These are phyloP conservation scores for Pichia sp. DNA, from an alignment of 1,139 yeast species.

Conservation along the genomic window DNA sequence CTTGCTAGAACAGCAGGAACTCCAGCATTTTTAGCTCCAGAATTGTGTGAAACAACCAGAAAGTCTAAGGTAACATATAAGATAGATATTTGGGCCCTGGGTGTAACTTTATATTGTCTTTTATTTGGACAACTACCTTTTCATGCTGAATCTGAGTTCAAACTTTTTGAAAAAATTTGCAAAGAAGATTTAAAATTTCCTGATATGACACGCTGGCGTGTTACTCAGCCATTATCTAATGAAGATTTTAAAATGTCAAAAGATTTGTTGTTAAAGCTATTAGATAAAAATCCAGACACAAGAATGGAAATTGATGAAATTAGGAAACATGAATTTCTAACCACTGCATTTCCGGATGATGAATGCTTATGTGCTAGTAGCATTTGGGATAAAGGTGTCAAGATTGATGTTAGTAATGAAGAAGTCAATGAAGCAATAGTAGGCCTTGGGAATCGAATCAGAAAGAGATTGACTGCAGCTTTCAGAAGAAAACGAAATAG, in stretches of 20 bases:
- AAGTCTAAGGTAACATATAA: slow-evolving; percentile 50
- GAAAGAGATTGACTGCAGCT: slow-evolving; percentile 53
- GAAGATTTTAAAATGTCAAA: slow-evolving; percentile 55
- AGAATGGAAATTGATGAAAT: slow-evolving; percentile 70
- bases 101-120: slow-evolving; percentile 85
- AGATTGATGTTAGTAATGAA: slow-evolving; percentile 55
- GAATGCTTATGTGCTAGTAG: slow-evolving; percentile 23
- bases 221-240: slow-evolving; percentile 28
- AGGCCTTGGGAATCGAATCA: slow-evolving; percentile 66
- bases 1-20: slow-evolving; percentile 88
- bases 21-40: slow-evolving; percentile 82
- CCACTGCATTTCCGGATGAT: slow-evolving; percentile 44
- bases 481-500: slow-evolving; percentile 27
- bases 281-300: slow-evolving; percentile 62
- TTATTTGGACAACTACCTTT: slow-evolving; percentile 87
- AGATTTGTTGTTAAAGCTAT: slow-evolving; percentile 55
- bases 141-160: slow-evolving; percentile 82
- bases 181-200: slow-evolving; percentile 61
- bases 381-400: slow-evolving; percentile 27
- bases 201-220: slow-evolving; percentile 34
- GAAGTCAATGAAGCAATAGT: slow-evolving; percentile 73
- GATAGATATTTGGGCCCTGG: slow-evolving; percentile 95
- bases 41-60: slow-evolving; percentile 49
- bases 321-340: slow-evolving; percentile 73
- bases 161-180: slow-evolving; percentile 76